Percentiles rank a stretch among this genome's conserved stretches.
Evolutionary conservation across 257 asterid genomes (phyloP).

Genomic region (Gynochthodes officinalis): DNA sequence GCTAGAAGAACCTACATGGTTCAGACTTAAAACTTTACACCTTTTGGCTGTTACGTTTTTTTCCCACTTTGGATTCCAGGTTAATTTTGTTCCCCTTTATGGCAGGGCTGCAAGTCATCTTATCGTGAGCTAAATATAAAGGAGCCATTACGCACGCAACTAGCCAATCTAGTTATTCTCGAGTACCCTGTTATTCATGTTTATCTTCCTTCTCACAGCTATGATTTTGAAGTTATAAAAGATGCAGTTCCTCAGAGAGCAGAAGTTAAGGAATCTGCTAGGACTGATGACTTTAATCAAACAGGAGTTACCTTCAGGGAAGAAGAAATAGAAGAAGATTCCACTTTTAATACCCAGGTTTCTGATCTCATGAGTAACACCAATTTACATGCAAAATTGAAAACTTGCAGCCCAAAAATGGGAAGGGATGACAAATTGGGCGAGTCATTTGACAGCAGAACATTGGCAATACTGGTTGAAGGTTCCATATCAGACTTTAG

Average conservation of each 20-base stretch:
- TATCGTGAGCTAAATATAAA: slow-evolving; percentile 45
- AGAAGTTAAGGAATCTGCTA: slow-evolving; percentile 30
- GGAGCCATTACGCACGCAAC: slow-evolving; percentile 59
- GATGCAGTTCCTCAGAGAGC: slow-evolving; percentile 26
- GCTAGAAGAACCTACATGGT: not conserved
- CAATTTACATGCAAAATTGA: not conserved
- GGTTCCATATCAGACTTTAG: slow-evolving; percentile 13
- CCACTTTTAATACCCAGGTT: slow-evolving; percentile 37
- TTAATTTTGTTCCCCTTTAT: slow-evolving; percentile 1
- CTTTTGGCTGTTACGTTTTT: not conserved
- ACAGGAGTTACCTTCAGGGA: slow-evolving; percentile 61
- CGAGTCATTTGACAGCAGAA: slow-evolving; percentile 18
- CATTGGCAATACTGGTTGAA: slow-evolving; percentile 12
- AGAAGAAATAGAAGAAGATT: slow-evolving; percentile 65
- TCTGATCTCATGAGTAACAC: slow-evolving; percentile 40
- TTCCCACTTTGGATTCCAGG: not conserved
- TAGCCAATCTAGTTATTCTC: slow-evolving; percentile 50
- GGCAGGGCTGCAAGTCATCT: slow-evolving; percentile 70
- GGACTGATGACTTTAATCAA: slow-evolving; percentile 32
- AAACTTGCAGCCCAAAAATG: slow-evolving; percentile 9
- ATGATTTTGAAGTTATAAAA: slow-evolving; percentile 55
- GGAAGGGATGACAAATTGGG: slow-evolving; percentile 16
- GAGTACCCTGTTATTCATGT: slow-evolving; percentile 85
- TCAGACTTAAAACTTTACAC: not conserved
- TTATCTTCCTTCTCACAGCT: slow-evolving; percentile 65